phyloP scores from a whole-genome alignment of 129 eudicot genomes.

The Mikania micrantha region DNA sequence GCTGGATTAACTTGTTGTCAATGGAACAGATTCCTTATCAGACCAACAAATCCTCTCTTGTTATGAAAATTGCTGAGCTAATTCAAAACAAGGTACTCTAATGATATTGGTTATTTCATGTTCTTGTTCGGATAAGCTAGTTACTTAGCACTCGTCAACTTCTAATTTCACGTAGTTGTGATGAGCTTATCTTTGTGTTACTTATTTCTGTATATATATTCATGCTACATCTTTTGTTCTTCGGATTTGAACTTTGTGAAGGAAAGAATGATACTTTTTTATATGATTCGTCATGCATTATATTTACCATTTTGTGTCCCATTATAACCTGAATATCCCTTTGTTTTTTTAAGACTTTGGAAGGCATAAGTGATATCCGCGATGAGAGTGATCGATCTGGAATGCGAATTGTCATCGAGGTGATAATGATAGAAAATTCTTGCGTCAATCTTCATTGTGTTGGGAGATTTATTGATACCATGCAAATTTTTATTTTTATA shows the following conservation, averaged over 20 bases:
- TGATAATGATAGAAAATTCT: conserved; percentile 22
- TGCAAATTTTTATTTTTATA: conserved; percentile 4
- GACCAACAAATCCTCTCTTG: conserved; percentile 90
- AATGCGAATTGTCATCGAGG: conserved; percentile 99
- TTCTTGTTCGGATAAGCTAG: background rate
- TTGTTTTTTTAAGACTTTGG: conserved; percentile 46
- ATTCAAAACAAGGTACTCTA: conserved; percentile 76
- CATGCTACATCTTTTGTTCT: background rate
- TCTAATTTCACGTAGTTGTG: background rate
- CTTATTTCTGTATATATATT: background rate
- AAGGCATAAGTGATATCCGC: conserved; percentile 95
- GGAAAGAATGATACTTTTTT: background rate
- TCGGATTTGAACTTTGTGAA: background rate
- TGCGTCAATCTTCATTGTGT: conserved; percentile 5
- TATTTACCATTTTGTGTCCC: background rate
- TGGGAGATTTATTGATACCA: background rate
- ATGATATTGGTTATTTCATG: background rate
- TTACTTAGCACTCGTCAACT: background rate
- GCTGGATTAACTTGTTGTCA: conserved; percentile 2
- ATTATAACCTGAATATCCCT: background rate
- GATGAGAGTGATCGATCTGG: conserved; percentile 99
- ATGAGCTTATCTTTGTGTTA: background rate
- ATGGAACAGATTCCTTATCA: conserved; percentile 84
- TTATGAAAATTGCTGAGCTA: conserved; percentile 86
- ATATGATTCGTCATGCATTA: background rate